Base-by-base conservation (phyloP, 495 filamentous ascomycete genomes). In the Geopyxis carbonaria region DNA sequence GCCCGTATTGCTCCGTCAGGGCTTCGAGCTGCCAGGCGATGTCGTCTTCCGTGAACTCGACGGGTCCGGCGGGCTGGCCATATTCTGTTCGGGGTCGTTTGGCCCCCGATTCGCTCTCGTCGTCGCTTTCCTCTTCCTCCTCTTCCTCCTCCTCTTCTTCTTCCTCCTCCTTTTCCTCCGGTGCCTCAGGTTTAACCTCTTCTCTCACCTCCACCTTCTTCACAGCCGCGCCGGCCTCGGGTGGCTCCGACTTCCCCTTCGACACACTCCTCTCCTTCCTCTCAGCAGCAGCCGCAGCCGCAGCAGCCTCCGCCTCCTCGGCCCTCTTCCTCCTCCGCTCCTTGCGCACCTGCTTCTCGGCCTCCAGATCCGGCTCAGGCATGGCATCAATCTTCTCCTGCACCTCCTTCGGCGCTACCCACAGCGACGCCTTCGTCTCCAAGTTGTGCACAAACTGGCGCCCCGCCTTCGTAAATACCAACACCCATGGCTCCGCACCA, bases 21-120 rank as follows among this genome's bases (percentile, higher is more conserved):
- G 75, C 73, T 10, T 78, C 78, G 6, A 97, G 65, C 54, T 97
- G 89, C 47, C 78, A 87, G 22, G 80, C 85, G 44, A 97, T 87
- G 54, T 97, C 91, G 30, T 87, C 86, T 55, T 95, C 89, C 19
- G 81, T 80, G 52, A 95, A 94, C 47, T 97, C 89, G 28, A 92
- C 55, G 0, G 80, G 76, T 18, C 74, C 64, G 13, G 60, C 58
- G 13, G 62, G 62, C 4, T 47, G 36, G 28, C 59, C 61, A n/a
- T n/a, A n/a, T n/a, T n/a, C n/a, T n/a, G n/a, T n/a, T n/a, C n/a
- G n/a, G 68, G 70, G 71, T 8, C 79, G 71, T 53, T 86, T 86
- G 11, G 65, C 60, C 2, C 69, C 59, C 32, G 71, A 64, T 10
- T 59, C 62, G n/a, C n/a, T n/a, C 14, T 65, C 64, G 5, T 68